Evolutionary conservation across 208 protist species (phyloP).

Genomic region (Leptomonas pyrrhocoris): DNA sequence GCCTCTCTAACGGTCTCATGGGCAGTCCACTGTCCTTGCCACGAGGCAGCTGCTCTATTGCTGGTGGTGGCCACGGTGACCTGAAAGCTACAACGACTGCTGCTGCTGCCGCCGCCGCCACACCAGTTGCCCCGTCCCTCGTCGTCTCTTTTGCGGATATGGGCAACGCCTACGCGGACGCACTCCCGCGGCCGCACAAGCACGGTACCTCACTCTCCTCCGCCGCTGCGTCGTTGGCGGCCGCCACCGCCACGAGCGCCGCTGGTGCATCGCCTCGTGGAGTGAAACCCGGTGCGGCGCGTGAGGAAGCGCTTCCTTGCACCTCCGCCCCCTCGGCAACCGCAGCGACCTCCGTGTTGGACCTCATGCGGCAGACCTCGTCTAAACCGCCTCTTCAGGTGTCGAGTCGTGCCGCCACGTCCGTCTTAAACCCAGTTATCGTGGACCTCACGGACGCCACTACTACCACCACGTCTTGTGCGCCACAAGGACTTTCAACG

Average conservation of each 20-base stretch:
- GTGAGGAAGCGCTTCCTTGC: not conserved
- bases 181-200: not conserved
- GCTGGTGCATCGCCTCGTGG: not conserved
- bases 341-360: conserved; percentile 25
- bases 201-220: not conserved
- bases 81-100: not conserved
- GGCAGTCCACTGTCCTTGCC: conserved; percentile 8
- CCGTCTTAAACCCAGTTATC: not conserved
- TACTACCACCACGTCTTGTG: too few species aligned
- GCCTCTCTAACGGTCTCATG: conserved; percentile 2
- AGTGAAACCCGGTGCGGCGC: not conserved
- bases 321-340: not conserved
- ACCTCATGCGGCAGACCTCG: conserved; percentile 24
- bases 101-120: not conserved
- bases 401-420: not conserved
- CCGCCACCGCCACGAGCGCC: not conserved
- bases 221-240: not conserved
- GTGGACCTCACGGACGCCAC: conserved; percentile 15
- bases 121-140: not conserved
- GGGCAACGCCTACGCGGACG: conserved; percentile 2
- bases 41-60: not conserved
- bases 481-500: too few species aligned
- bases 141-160: conserved; percentile 28
- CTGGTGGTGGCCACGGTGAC: not conserved
- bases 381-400: not conserved